phyloP scores from a whole-genome alignment of 371 early-diverging fungal species.

The Syncephalastrum contaminatum region DNA sequence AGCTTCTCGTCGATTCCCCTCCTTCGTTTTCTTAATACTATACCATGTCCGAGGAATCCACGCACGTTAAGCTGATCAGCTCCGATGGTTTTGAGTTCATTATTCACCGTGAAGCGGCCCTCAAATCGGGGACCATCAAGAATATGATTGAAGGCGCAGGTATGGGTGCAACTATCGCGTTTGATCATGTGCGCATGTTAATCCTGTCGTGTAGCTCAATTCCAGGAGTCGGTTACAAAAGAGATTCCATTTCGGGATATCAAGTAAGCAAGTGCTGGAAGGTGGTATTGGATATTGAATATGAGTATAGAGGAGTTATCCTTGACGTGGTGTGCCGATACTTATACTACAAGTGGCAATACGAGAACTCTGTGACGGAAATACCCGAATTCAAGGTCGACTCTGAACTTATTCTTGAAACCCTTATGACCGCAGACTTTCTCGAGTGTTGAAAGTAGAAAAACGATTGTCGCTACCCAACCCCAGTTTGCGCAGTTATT shows the following conservation, averaged over 20 bases:
- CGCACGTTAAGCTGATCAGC: slow-evolving; percentile 74
- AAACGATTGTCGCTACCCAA: too few relatives aligned
- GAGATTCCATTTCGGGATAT: slow-evolving; percentile 88
- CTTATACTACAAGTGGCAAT: slow-evolving; percentile 78
- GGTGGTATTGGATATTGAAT: background rate
- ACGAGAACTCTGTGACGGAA: slow-evolving; percentile 64
- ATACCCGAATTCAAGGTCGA: slow-evolving; percentile 92
- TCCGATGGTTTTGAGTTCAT: slow-evolving; percentile 90
- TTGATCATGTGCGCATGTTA: slow-evolving; percentile 13
- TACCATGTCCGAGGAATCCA: too few relatives aligned
- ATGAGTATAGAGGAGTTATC: slow-evolving; percentile 70
- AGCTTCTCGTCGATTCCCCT: too few relatives aligned
- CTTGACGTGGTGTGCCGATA: slow-evolving; percentile 92
- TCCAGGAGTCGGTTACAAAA: slow-evolving; percentile 88
- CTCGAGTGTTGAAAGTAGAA: slow-evolving; percentile 70
- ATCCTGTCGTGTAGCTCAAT: slow-evolving; percentile 62
- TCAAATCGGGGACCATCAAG: slow-evolving; percentile 89
- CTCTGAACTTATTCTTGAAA: slow-evolving; percentile 84
- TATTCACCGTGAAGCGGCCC: slow-evolving; percentile 85
- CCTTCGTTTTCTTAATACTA: too few relatives aligned
- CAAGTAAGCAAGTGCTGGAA: slow-evolving; percentile 59
- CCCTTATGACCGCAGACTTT: slow-evolving; percentile 96
- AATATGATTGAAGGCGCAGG: slow-evolving; percentile 90
- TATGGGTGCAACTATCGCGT: slow-evolving; percentile 18
- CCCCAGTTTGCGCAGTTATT: too few relatives aligned